Base-by-base conservation (phyloP, 2,329 filamentous ascomycete genomes). In the Sarocladiaceae sp. region DNA sequence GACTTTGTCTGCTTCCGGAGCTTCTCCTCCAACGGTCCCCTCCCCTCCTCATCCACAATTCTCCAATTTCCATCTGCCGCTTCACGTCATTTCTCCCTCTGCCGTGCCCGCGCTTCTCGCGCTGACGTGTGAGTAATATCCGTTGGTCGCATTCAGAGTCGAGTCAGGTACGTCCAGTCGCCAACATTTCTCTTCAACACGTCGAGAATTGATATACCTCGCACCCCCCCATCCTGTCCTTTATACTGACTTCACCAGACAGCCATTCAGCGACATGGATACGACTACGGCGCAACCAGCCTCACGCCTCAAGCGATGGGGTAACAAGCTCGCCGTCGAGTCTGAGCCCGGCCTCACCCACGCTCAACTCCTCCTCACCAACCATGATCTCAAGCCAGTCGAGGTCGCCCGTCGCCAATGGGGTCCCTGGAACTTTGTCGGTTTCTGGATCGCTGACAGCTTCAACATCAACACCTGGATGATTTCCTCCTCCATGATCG, bases 401-500 rank as follows among this genome's bases (percentile, higher is more conserved):
- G 88, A 94, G 59, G 81, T 80, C 13, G 80, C 78, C 51, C 79
- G 88, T 47, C 80, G 90, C 45, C 79, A 87, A 75, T 96, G 90
- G 89, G 81, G 82, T 15, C 69, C 84, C 23, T 88, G 85, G 80
- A 95, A 95, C 63, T 95, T 89, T 59, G 84, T 95, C 32, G 85
- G 80, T 12, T 93, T 93, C 60, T 91, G 87, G 87, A 76, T 93
- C 56, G 83, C 85, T 23, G 86, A 91, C 64, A 85, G 80, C 1
- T 88, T 90, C 68, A 91, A 91, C 62, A 88, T 93, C 59, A 41
- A 41, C 64, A 93, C 88, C 2, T 94, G 88, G 89, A 95, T 94
- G 87, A 93, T 94, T 50, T 85, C 86, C 0, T 88, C 85, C 1
- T 82, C 85, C 29, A 89, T 88, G 78, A 87, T 94, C 26, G 76